Evolutionary conservation across 768 basidiomycete species (phyloP), one percentile per base, ranked within the genome.

Genomic region (Dacryopinax primogenitus): DNA sequence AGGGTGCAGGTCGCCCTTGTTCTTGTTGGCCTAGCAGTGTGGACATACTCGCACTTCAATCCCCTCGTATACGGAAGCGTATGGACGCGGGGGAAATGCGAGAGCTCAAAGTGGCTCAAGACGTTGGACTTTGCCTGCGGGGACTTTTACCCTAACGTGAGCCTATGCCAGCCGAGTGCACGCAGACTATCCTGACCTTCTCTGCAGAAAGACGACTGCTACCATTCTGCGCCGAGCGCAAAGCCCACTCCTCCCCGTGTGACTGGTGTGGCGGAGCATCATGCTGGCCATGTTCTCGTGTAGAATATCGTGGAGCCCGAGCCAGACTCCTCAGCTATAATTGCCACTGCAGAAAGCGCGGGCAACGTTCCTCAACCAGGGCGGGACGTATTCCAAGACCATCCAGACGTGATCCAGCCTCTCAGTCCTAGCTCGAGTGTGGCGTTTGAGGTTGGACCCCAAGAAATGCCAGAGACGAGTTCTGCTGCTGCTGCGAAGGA

Each of bases 51-150:
- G 39, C 81, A 86, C 71, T 86, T 92, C 71, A 88, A 86, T 69
- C 88, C 95, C 1, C 73, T 98, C 47, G 78, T 82, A 0, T 98
- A 99, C 72, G 96, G 91, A 0, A 83, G 77, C 21, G 79, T 83
- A 0, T 98, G 95, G 96, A 97, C 95, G 35, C 90, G 81, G 77
- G 72, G 71, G 9, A 80, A 90, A 67, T 98, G 96, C 70, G 73
- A 80, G 63, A 81, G 77, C 39, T 85, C 91, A 0, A 86, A 84
- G 72, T 94, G 92, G 91, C 69, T 95, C 39, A 91, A 86, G 77
- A 88, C 86, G 3, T 99, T 96, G 96, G 96, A 99, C 76, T 97
- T 98, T 74, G 82, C 85, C 32, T 99, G 94, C 32, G 51, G 35
- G 18, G 69, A 66, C 28, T 68, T 66, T 63, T 32, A 58, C 58